phyloP scores from a whole-genome alignment of 148 eudicot species.

The Chenopodium formosanum region DNA sequence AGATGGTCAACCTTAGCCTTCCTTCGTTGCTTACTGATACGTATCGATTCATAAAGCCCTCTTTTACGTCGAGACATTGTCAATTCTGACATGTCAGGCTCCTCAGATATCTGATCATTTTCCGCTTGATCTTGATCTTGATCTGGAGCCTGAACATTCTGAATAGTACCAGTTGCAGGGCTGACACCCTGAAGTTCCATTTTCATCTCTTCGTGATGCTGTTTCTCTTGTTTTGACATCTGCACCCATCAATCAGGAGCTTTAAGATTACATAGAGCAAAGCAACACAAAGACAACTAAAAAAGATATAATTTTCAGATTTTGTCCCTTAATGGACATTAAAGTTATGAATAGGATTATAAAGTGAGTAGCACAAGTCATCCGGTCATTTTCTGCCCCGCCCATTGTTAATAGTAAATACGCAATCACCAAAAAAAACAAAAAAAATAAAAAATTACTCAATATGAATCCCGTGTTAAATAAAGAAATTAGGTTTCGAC shows the following conservation, averaged over 20 bases:
- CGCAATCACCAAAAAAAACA: too few species aligned
- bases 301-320: too few species aligned
- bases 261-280: neutral
- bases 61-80: constrained; percentile 55
- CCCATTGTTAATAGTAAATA: too few species aligned
- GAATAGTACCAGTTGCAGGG: constrained; percentile 21
- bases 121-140: constrained; percentile 35
- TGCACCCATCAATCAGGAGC: constrained; percentile 28
- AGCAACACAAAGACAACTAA: neutral
- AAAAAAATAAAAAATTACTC: too few species aligned
- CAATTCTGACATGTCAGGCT: constrained; percentile 39
- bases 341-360: too few species aligned
- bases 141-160: constrained; percentile 27
- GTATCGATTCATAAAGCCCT: constrained; percentile 52
- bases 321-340: neutral
- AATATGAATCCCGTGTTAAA: too few species aligned
- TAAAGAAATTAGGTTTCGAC: too few species aligned
- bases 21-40: constrained; percentile 50
- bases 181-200: constrained; percentile 51
- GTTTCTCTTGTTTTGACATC: constrained; percentile 51
- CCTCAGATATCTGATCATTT: constrained; percentile 37
- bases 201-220: constrained; percentile 67
- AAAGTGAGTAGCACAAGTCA: too few species aligned
- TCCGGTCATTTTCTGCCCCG: too few species aligned
- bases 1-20: constrained; percentile 32